phyloP scores from a whole-genome alignment of 2,329 filamentous ascomycete species.

The Calonectria montana region DNA sequence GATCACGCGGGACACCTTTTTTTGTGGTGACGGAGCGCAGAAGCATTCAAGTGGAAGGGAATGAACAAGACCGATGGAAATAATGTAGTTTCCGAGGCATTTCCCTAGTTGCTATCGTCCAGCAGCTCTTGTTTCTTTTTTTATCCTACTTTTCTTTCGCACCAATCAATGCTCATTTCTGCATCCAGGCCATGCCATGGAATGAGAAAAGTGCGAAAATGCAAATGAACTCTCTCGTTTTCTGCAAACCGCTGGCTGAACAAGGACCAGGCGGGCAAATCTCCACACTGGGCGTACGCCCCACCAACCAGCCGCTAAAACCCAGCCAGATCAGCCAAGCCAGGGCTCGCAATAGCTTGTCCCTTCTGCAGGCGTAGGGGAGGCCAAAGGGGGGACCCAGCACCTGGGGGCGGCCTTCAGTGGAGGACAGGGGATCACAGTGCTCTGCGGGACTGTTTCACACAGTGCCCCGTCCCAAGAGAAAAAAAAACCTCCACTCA shows the following conservation, averaged over 20 bases:
- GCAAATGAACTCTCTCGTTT: constrained; percentile 7
- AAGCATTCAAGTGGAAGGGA: background rate
- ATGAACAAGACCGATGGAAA: background rate
- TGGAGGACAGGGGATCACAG: constrained; percentile 14
- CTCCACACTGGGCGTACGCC: constrained; percentile 17
- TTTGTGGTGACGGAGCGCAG: background rate
- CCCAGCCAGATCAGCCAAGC: constrained; percentile 10
- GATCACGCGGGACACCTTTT: background rate
- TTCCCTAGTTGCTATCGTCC: background rate
- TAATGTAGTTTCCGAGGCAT: background rate
- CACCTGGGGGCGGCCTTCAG: constrained; percentile 4
- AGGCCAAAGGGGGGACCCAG: constrained; percentile 7
- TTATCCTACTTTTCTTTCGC: background rate
- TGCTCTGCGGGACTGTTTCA: background rate
- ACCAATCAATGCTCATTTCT: background rate
- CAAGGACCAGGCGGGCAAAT: constrained; percentile 14
- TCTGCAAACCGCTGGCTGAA: constrained; percentile 15
- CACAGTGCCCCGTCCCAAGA: constrained; percentile 21
- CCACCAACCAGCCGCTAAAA: constrained; percentile 11
- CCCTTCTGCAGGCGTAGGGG: constrained; percentile 2
- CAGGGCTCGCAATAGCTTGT: constrained; percentile 11
- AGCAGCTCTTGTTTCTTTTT: background rate
- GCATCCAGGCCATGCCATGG: background rate
- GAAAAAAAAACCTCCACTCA: constrained; percentile 40
- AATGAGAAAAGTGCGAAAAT: constrained; percentile 8